Evolutionary conservation across 2,329 filamentous ascomycete genomes (phyloP).

Genomic region (Phaeoacremonium minimum): DNA sequence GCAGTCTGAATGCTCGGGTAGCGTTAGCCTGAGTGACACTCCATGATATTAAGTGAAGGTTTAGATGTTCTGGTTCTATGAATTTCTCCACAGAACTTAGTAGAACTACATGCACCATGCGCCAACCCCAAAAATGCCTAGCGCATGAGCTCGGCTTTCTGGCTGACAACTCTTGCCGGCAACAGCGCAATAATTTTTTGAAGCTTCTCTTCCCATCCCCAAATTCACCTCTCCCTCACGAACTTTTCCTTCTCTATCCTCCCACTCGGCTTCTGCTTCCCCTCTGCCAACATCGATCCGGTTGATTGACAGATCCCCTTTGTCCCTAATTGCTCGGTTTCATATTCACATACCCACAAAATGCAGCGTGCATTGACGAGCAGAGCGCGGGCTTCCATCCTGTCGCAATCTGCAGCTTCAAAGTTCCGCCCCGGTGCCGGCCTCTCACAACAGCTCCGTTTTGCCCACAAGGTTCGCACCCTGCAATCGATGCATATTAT

Average conservation of each 20-base stretch:
- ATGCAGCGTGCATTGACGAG: slow-evolving; percentile 97
- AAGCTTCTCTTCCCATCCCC: neutral
- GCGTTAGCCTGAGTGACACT: too few relatives aligned
- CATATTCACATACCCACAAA: slow-evolving; percentile 35
- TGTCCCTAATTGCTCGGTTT: slow-evolving; percentile 15
- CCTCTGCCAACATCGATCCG: too few relatives aligned
- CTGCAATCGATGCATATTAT: neutral
- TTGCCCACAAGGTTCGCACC: slow-evolving; percentile 87
- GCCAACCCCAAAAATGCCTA: neutral
- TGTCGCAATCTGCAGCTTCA: slow-evolving; percentile 62
- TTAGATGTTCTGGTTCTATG: too few relatives aligned
- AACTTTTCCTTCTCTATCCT: neutral
- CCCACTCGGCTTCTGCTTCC: too few relatives aligned
- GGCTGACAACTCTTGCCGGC: slow-evolving; percentile 19
- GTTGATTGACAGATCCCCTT: slow-evolving; percentile 15
- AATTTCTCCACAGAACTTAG: neutral
- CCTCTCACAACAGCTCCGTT: slow-evolving; percentile 84
- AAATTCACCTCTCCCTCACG: too few relatives aligned
- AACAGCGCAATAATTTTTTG: neutral
- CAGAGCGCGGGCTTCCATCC: slow-evolving; percentile 72
- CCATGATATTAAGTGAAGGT: too few relatives aligned
- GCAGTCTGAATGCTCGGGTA: too few relatives aligned
- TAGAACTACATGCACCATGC: neutral
- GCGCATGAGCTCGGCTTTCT: neutral
- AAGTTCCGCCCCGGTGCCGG: slow-evolving; percentile 61